Conservation (phyloP, 257 asterid species). For the Rhazya stricta region DNA sequence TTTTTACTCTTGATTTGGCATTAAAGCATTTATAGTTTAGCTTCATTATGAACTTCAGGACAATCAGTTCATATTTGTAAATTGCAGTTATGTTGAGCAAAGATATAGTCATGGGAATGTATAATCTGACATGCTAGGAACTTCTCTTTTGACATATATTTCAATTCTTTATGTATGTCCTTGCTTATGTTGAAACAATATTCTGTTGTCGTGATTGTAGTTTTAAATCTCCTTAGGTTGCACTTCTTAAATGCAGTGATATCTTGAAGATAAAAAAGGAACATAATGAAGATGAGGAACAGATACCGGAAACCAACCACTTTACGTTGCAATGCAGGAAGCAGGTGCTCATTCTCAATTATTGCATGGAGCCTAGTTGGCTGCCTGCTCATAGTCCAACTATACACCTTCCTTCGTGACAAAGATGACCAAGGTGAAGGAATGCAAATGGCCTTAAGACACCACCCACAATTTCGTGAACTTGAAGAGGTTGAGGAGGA, state of each 20-base stretch:
- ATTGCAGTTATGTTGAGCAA: neutral
- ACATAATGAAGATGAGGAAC: constrained; percentile 68
- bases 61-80: neutral
- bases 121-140: neutral
- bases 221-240: constrained; percentile 40
- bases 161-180: neutral
- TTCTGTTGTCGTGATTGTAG: constrained; percentile 23
- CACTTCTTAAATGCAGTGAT: constrained; percentile 50
- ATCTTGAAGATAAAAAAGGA: constrained; percentile 50
- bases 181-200: constrained; percentile 16
- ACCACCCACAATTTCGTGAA: constrained; percentile 44
- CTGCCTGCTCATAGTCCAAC: constrained; percentile 57
- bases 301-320: constrained; percentile 60
- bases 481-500: constrained; percentile 87
- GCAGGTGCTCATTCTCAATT: constrained; percentile 48
- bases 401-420: constrained; percentile 42
- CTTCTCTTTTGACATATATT: neutral
- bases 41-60: neutral
- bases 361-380: constrained; percentile 61
- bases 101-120: neutral
- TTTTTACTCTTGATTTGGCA: neutral
- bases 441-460: constrained; percentile 21
- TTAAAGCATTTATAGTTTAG: neutral
- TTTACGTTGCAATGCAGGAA: constrained; percentile 83
- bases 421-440: constrained; percentile 28